phyloP scores from a whole-genome alignment of 2,329 filamentous ascomycete species.

The Leptosphaerulina australis region DNA sequence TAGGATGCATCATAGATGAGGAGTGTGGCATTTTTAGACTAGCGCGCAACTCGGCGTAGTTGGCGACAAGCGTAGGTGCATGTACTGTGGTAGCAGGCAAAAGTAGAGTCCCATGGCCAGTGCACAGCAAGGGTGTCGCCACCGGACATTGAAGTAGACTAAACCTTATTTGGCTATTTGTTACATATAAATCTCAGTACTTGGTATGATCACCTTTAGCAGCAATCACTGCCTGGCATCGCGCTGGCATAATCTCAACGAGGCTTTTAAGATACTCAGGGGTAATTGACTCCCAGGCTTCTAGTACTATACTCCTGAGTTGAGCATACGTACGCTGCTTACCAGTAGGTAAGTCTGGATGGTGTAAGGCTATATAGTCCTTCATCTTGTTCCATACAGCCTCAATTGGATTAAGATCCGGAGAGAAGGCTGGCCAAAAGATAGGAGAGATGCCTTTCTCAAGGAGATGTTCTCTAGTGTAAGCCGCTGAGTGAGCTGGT shows the following conservation, averaged over 20 bases:
- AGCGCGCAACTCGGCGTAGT: too few relatives aligned
- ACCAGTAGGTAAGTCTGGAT: neutral
- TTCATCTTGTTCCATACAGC: conserved; percentile 10
- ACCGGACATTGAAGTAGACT: too few relatives aligned
- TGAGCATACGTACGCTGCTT: neutral
- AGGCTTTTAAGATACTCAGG: neutral
- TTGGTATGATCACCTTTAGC: conserved; percentile 9
- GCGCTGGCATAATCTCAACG: conserved; percentile 6
- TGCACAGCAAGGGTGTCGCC: too few relatives aligned
- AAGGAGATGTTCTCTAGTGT: neutral
- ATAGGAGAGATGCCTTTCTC: conserved; percentile 8
- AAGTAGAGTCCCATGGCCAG: too few relatives aligned
- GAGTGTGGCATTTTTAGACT: too few relatives aligned
- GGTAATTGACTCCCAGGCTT: conserved; percentile 12
- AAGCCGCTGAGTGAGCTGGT: conserved; percentile 3
- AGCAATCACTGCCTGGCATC: conserved; percentile 11
- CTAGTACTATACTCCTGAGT: neutral
- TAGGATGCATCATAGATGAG: too few relatives aligned
- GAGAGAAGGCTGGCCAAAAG: conserved; percentile 6
- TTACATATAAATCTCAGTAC: conserved; percentile 1
- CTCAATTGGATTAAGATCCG: conserved; percentile 20
- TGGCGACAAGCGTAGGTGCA: too few relatives aligned
- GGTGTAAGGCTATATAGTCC: neutral
- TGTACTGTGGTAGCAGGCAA: too few relatives aligned
- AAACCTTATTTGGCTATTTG: neutral